Evolutionary conservation across 2,329 filamentous ascomycete genomes (phyloP), one percentile per base, ranked within the genome.

Genomic region (Arthrobotrys conoides): DNA sequence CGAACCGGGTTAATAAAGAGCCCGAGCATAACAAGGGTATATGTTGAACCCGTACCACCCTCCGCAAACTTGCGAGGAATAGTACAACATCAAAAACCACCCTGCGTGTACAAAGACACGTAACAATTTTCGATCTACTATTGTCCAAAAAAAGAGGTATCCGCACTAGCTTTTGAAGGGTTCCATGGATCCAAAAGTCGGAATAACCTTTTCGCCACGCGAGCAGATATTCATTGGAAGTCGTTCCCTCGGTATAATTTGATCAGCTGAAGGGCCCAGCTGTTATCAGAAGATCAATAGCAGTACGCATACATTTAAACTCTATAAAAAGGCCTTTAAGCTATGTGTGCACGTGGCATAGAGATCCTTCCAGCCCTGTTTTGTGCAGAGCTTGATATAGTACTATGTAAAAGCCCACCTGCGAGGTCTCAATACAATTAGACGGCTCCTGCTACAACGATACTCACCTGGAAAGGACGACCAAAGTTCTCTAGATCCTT

Each of bases 161-260:
- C 0, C 20, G 53, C 6, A 12, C 27, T 18, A 20, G 49, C 4
- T 18, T 30, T 48, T 8, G n/a, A 55, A 5, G 41, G 18, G 18
- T 72, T 66, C 70, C 70, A 5, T 30, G 18, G 18, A 66, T 66
- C 70, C 70, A 22, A 38, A n/a, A 36, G 9, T 72, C 14, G 27
- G 51, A 72, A 66, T 72, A 72, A 51, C 48, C 70, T 72, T 72
- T 71, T 41, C 12, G 14, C 70, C 70, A 72, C 70, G 70, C 27
- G 70, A 72, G 70, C 3, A n/a, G 41, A 24, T 14, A n/a, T 18
- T 20, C 8, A 14, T 41, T 27, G 24, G 18, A 24, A 71, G 27
- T 6, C 48, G 44, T 51, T 33, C 16, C 8, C 3, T 71, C 12
- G 24, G 57, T 18, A 46, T 36, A 30, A 16, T 61, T 33, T 18